Evolutionary conservation across 2,329 filamentous ascomycete genomes (phyloP).

Genomic region (Diaporthe amygdali): DNA sequence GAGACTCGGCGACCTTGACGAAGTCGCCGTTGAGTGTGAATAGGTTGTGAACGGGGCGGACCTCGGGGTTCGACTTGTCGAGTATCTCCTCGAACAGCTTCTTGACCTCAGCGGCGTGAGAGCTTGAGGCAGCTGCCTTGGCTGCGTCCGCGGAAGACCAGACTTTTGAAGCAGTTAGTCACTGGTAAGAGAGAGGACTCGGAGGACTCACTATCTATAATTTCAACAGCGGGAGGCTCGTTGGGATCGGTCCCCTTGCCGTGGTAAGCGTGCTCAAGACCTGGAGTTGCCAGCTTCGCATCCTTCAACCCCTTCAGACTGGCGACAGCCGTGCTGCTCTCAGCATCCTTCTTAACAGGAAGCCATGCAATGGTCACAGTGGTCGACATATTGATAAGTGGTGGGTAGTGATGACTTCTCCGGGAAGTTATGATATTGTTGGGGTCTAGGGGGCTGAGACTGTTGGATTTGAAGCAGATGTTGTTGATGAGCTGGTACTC

Average conservation of each 20-base stretch:
- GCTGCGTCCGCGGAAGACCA: slow-evolving; percentile 23
- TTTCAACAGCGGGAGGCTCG: slow-evolving; percentile 22
- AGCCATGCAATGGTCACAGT: slow-evolving; percentile 26
- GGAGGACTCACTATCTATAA: slow-evolving; percentile 21
- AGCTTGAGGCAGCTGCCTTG: neutral
- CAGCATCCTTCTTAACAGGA: slow-evolving; percentile 19
- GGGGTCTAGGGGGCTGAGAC: neutral
- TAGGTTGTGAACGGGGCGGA: slow-evolving; percentile 21
- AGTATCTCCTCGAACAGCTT: slow-evolving; percentile 15
- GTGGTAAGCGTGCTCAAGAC: slow-evolving; percentile 18
- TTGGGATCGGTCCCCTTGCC: slow-evolving; percentile 22
- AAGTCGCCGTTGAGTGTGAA: slow-evolving; percentile 22
- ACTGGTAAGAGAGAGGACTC: neutral
- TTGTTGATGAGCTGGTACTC: neutral
- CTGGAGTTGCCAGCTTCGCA: slow-evolving; percentile 13
- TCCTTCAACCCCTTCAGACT: slow-evolving; percentile 15
- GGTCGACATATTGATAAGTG: slow-evolving; percentile 24
- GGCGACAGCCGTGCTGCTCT: neutral
- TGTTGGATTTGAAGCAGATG: neutral
- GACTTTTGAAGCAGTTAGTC: slow-evolving; percentile 13
- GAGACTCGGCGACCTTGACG: slow-evolving; percentile 20
- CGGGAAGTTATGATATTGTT: slow-evolving; percentile 1
- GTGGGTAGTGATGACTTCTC: neutral
- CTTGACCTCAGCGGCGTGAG: slow-evolving; percentile 7
- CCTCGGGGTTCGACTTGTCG: slow-evolving; percentile 24